Evolutionary conservation across 2,329 filamentous ascomycete species (phyloP).

Genomic region (Chaetoscypha palmicola): DNA sequence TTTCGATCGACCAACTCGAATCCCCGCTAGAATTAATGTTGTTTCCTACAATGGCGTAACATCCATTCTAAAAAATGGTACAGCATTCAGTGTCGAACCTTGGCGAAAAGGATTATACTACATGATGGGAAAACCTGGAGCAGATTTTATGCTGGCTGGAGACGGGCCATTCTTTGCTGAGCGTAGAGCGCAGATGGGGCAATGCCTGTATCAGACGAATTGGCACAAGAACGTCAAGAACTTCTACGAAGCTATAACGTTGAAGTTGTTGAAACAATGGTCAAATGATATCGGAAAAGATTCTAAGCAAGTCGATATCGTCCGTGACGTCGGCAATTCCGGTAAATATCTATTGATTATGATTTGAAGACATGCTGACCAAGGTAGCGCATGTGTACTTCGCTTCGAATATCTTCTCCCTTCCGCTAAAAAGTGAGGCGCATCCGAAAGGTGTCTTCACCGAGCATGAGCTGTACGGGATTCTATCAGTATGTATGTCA

Average conservation of each 20-base stretch:
- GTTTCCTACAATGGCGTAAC: conserved; percentile 55
- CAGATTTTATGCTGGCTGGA: conserved; percentile 50
- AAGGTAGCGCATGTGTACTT: conserved; percentile 47
- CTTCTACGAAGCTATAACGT: conserved; percentile 55
- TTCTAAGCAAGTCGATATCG: conserved; percentile 53
- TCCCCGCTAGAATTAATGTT: conserved; percentile 46
- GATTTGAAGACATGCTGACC: too few species aligned
- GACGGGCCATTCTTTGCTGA: conserved; percentile 42
- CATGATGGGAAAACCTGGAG: conserved; percentile 21
- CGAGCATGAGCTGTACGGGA: conserved; percentile 37
- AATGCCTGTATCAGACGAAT: conserved; percentile 45
- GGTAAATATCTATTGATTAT: too few species aligned
- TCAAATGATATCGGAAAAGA: conserved; percentile 49
- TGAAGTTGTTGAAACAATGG: conserved; percentile 55
- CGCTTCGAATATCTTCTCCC: conserved; percentile 45
- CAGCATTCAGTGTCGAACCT: conserved; percentile 9
- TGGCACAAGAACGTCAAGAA: conserved; percentile 30
- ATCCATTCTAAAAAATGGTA: conserved; percentile 50
- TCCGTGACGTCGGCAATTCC: conserved; percentile 39
- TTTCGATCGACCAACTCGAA: conserved; percentile 53
- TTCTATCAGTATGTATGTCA: background rate
- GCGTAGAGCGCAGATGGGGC: conserved; percentile 47
- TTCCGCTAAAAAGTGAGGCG: conserved; percentile 44
- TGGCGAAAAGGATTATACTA: conserved; percentile 6
- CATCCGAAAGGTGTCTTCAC: conserved; percentile 44